Base-by-base conservation (phyloP, 2,329 filamentous ascomycete species). In the Neophaeococcomyces aloes region DNA sequence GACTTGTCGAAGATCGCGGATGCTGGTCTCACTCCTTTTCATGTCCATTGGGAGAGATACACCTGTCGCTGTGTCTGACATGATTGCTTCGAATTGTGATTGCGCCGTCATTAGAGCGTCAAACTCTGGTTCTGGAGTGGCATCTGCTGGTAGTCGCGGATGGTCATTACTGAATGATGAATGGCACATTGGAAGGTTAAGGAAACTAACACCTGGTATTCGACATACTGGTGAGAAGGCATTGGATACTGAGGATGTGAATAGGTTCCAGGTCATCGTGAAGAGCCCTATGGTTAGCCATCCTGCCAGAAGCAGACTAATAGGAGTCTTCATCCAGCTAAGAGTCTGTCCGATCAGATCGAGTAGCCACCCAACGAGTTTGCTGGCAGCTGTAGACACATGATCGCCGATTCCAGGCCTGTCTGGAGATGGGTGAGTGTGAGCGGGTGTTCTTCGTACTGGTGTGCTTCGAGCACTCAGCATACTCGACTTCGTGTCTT, bases 31-130 rank as follows among this genome's bases (percentile, higher is more conserved):
- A 2, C 80, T 79, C 7, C 78, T 74, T 65, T 86, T 88, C 78
- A 91, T 87, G 53, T 86, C 81, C 53, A 83, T 69, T 0, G 84
- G 84, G 2, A 91, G 64, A 1, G 76, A 77, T 1, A 79, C 75
- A 1, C 79, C 76, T 4, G 40, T n/a, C 1, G 77, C 74, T 13
- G 76, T 78, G 46, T 78, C 75, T 52, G 84, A 76, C 3, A 91
- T 64, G 1, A 91, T 78, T 45, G 82, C 75, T 60, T 87, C 83
- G 44, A 93, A 86, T 21, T 79, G 73, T n/a, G 75, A 69, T 60
- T 93, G 85, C 1, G 83, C 75, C 14, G 71, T 71, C 69, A 91
- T 82, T 17, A 93, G 70, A 37, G 80, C 75, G 50, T 86, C 79
- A 52, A 89, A 89, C 55, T 87, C 79, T 34, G 80, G 66, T 6